Base-by-base conservation (phyloP, 106 monocot species). In the Narthecium ossifragum region DNA sequence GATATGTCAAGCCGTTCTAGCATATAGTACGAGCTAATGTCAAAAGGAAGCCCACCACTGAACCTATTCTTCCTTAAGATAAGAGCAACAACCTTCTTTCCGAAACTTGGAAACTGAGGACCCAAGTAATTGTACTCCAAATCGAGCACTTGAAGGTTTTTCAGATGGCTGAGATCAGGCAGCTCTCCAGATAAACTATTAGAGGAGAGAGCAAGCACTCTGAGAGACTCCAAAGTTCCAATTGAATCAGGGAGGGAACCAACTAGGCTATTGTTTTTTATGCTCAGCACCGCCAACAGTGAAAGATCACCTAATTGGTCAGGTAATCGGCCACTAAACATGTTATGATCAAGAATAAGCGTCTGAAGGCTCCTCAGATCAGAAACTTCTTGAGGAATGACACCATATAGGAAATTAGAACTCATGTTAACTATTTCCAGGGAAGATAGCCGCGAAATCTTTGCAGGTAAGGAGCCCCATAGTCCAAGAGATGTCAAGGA, bases 371-470 rank as follows among this genome's bases (percentile, higher is more conserved):
- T 72, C 26, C 26, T 74, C 22, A 99, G 46, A 47, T 45, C 18
- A 15, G 87, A 78, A 24, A 91, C 23, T 55, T 80, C 73, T 3
- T 33, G n/a, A 2, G 98, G 91, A 41, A 99, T 66, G 5, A 50
- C 32, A 12, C 88, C 91, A 31, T 73, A 79, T 24, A 99, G 51
- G 59, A 58, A 91, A 56, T 99, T 99, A 10, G 87, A 84, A 69
- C 74, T 99, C 71, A 99, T 66, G 67, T 99, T 84, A 59, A 99
- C 56, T 15, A 99, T 99, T 67, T 99, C 98, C 1, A 99, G 64
- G 6, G 69, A 73, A 0, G 76, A 39, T 2, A 99, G 25, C 32
- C 91, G 68, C 3, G 77, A 74, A 17, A 99, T 79, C 72, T 99
- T 99, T 9, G 51, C 32, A 0, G 98, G 91, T 6, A 99, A 56